Evolutionary conservation across 116 monocot species (phyloP).

Genomic region (Iris pallida): DNA sequence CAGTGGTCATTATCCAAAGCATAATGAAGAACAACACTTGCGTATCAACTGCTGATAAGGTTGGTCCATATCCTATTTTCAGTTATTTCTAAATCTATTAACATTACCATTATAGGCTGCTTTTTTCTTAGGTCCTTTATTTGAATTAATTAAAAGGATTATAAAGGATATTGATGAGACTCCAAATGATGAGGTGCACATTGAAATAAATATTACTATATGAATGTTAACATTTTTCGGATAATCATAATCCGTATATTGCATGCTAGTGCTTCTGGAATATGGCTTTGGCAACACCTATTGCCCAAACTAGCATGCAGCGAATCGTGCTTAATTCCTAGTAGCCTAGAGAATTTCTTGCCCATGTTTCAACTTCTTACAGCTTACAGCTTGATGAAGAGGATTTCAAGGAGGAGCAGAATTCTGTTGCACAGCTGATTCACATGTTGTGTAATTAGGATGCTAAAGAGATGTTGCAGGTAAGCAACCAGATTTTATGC

Average conservation of each 20-base stretch:
- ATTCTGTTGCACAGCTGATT: constrained; percentile 97
- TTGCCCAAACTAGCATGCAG: background rate
- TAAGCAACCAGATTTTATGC: constrained; percentile 13
- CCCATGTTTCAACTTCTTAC: constrained; percentile 1
- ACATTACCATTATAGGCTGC: background rate
- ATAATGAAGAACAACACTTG: constrained; percentile 92
- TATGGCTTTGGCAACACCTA: background rate
- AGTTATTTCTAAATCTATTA: background rate
- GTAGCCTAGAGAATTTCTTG: background rate
- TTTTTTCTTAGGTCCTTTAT: constrained; percentile 73
- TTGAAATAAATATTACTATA: background rate
- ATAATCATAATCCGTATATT: background rate
- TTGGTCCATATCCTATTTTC: constrained; percentile 13
- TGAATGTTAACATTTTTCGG: background rate
- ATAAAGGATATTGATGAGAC: constrained; percentile 80
- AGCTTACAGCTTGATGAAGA: constrained; percentile 99
- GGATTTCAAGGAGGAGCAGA: constrained; percentile 99
- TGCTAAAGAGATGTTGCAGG: constrained; percentile 94
- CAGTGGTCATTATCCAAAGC: constrained; percentile 98
- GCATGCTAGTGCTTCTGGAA: background rate
- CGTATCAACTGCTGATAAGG: constrained; percentile 85
- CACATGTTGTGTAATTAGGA: constrained; percentile 96
- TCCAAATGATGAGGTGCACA: constrained; percentile 65
- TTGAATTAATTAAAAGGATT: constrained; percentile 95
- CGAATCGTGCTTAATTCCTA: constrained; percentile 2